Evolutionary conservation across 2,329 filamentous ascomycete genomes (phyloP).

Genomic region (Fusarium musae): DNA sequence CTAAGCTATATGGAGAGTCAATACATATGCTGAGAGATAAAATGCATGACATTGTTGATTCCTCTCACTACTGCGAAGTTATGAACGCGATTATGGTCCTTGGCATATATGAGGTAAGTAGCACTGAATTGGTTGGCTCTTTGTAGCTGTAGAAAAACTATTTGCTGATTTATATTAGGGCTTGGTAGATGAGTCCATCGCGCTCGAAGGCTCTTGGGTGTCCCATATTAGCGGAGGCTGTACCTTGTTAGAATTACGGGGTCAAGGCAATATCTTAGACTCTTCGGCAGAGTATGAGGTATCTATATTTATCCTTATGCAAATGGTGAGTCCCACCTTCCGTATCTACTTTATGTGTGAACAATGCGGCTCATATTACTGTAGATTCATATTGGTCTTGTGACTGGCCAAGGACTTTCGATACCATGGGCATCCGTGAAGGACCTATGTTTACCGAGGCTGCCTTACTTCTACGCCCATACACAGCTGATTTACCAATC

Average conservation of each 20-base stretch:
- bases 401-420: neutral
- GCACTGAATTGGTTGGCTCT: fast-evolving
- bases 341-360: fast-evolving
- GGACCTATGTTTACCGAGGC: neutral
- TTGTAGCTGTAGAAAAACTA: fast-evolving
- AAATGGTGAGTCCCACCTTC: neutral
- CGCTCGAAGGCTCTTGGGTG: neutral
- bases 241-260: neutral
- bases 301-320: neutral
- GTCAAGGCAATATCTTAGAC: neutral
- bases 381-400: neutral
- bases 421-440: neutral
- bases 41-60: neutral
- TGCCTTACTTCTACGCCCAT: neutral
- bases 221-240: neutral
- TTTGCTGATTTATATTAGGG: neutral
- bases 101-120: neutral
- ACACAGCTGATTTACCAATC: neutral
- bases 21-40: neutral
- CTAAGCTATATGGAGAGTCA: neutral
- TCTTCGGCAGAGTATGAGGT: neutral
- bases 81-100: neutral
- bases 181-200: neutral
- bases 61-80: neutral
- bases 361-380: neutral